Evolutionary conservation across 306 rosid genomes (phyloP).

Genomic region (Inga oerstediana): DNA sequence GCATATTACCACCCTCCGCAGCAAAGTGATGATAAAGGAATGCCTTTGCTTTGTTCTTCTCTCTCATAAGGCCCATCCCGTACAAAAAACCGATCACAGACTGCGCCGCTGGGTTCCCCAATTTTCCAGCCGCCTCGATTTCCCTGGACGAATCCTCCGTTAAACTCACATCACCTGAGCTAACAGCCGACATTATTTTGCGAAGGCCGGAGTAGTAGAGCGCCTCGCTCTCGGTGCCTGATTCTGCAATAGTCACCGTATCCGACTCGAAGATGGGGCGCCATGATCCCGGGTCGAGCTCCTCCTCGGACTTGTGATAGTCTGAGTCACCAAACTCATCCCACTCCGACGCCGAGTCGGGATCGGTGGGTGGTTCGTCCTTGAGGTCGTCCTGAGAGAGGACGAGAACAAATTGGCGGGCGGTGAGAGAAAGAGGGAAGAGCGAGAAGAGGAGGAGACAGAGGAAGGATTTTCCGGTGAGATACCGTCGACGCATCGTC

Average conservation of each 20-base stretch:
- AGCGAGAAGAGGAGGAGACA: constrained; percentile 51
- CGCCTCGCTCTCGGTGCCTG: constrained; percentile 33
- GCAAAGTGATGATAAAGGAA: constrained; percentile 81
- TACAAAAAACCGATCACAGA: constrained; percentile 80
- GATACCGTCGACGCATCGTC: constrained; percentile 39
- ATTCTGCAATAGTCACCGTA: constrained; percentile 29
- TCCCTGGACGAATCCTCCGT: constrained; percentile 68
- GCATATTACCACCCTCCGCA: constrained; percentile 76
- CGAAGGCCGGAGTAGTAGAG: constrained; percentile 60
- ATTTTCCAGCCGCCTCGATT: constrained; percentile 54
- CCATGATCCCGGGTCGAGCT: constrained; percentile 95
- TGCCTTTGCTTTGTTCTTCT: constrained; percentile 67
- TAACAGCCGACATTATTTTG: constrained; percentile 57
- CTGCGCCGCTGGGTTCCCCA: constrained; percentile 66
- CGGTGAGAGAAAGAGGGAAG: constrained; percentile 44
- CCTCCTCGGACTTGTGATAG: constrained; percentile 64
- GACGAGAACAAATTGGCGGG: constrained; percentile 71
- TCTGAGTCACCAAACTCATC: constrained; percentile 87
- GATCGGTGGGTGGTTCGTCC: constrained; percentile 42
- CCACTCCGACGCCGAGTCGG: constrained; percentile 76
- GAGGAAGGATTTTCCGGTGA: constrained; percentile 34
- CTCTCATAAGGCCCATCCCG: constrained; percentile 75
- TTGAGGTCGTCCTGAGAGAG: constrained; percentile 82
- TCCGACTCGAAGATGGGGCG: constrained; percentile 84
- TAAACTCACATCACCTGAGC: constrained; percentile 51